phyloP scores from a whole-genome alignment of 441 rosid genomes.

The Dalechampia spathulata region DNA sequence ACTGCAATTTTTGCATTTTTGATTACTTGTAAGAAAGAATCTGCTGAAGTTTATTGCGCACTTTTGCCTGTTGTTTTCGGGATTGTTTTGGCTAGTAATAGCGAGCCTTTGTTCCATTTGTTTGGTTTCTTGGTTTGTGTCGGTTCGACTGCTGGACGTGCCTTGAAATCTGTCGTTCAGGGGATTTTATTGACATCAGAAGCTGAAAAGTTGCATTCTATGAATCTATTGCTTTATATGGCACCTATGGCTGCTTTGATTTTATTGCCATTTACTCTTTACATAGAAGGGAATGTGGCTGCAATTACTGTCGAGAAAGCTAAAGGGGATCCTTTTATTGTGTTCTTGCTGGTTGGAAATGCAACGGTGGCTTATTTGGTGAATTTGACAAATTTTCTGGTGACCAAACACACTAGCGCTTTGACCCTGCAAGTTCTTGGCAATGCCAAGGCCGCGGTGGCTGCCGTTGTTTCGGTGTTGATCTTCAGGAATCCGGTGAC shows the following conservation, averaged over 20 bases:
- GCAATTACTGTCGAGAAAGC: conserved; percentile 72
- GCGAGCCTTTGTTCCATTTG: conserved; percentile 83
- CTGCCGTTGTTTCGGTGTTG: conserved; percentile 89
- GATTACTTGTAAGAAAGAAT: conserved; percentile 78
- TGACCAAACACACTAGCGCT: conserved; percentile 96
- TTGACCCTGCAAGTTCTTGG: conserved; percentile 92
- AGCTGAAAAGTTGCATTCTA: conserved; percentile 88
- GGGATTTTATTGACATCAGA: conserved; percentile 79
- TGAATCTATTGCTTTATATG: conserved; percentile 87
- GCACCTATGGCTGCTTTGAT: conserved; percentile 95
- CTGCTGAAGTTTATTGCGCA: conserved; percentile 77
- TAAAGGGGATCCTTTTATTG: conserved; percentile 48
- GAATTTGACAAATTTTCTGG: conserved; percentile 87
- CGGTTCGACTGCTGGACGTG: conserved; percentile 93
- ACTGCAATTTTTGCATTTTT: conserved; percentile 88
- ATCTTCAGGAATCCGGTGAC: conserved; percentile 94
- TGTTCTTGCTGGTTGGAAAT: conserved; percentile 73
- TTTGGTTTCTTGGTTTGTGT: conserved; percentile 89
- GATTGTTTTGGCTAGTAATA: conserved; percentile 80
- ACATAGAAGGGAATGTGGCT: conserved; percentile 86
- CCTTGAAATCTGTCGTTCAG: conserved; percentile 91
- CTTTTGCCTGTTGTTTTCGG: conserved; percentile 86
- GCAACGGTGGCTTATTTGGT: conserved; percentile 97
- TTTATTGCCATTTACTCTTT: conserved; percentile 81
- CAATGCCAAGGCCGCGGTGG: conserved; percentile 94